Conservation (phyloP, 805 yeast species). For the Candida endomychidarum region DNA sequence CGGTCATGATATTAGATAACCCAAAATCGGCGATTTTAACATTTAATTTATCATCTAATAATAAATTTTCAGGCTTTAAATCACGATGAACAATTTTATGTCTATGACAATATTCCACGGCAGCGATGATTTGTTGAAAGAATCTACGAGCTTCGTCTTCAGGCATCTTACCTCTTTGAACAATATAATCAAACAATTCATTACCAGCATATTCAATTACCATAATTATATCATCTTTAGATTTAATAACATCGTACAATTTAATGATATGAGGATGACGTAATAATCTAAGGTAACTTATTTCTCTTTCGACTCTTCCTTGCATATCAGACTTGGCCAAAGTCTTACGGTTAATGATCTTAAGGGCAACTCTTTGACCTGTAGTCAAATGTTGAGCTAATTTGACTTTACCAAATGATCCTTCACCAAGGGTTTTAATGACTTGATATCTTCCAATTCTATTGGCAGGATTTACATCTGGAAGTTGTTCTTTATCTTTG, state of each 20-base stretch:
- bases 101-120: conserved; percentile 94
- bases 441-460: conserved; percentile 91
- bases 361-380: conserved; percentile 88
- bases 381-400: conserved; percentile 87
- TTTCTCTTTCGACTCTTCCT: conserved; percentile 93
- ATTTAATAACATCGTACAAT: conserved; percentile 90
- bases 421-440: conserved; percentile 91
- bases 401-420: conserved; percentile 95
- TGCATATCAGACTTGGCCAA: conserved; percentile 96
- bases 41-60: conserved; percentile 84
- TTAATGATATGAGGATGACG: conserved; percentile 97
- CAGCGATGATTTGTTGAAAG: conserved; percentile 94
- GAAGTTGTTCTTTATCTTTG: conserved; percentile 21
- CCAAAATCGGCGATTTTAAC: conserved; percentile 98
- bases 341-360: conserved; percentile 89
- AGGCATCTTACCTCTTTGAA: conserved; percentile 88
- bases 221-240: conserved; percentile 94
- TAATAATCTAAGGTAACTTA: conserved; percentile 78
- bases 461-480: conserved; percentile 33
- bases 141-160: conserved; percentile 91
- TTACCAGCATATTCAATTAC: conserved; percentile 97
- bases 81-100: conserved; percentile 97
- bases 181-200: conserved; percentile 92
- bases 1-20: conserved; percentile 92
- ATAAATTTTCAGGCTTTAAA: conserved; percentile 90